These are phyloP conservation scores for Globisporangium iwayamae DNA, from an alignment of 352 stramenopile species.

Conservation along the genomic window DNA sequence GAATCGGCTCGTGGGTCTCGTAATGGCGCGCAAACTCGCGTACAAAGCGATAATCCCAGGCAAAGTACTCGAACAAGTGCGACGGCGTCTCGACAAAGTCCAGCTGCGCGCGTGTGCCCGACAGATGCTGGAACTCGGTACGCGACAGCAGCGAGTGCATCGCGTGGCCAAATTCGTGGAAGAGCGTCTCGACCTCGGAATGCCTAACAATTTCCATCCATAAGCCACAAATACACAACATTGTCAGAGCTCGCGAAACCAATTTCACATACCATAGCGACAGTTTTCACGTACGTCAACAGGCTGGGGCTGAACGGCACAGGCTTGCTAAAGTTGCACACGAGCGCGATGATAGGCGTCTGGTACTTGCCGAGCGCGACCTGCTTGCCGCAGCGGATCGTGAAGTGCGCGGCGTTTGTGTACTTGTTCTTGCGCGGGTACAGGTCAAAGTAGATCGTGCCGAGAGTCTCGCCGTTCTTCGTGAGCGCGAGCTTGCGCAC, in stretches of 20 bases:
- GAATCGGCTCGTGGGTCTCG: conserved; percentile 74
- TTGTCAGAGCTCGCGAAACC: background rate
- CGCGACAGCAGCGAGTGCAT: conserved; percentile 95
- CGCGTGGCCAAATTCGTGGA: conserved; percentile 98
- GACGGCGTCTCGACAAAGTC: conserved; percentile 96
- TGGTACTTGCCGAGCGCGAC: conserved; percentile 75
- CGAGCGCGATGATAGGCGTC: conserved; percentile 93
- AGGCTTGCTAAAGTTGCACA: conserved; percentile 87
- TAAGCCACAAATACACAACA: background rate
- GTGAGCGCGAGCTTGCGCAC: conserved; percentile 90
- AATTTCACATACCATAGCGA: background rate
- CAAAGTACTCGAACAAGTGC: conserved; percentile 98
- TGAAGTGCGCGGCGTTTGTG: conserved; percentile 92
- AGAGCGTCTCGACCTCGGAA: conserved; percentile 96
- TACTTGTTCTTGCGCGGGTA: conserved; percentile 89
- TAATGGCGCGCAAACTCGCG: conserved; percentile 83
- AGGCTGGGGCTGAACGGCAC: conserved; percentile 65
- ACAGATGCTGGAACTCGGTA: conserved; percentile 97
- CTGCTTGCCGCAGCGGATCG: conserved; percentile 92
- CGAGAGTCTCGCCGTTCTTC: conserved; percentile 56
- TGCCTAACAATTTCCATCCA: conserved; percentile 59
- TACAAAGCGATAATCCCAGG: conserved; percentile 89
- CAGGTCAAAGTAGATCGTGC: conserved; percentile 95
- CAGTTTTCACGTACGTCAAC: conserved; percentile 38
- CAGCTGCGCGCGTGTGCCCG: conserved; percentile 89